A percentile compares a stretch with the other conserved stretches of the same genome.
Evolutionary conservation across 306 rosid species (phyloP).

Genomic region (Herpetospermum pedunculosum): DNA sequence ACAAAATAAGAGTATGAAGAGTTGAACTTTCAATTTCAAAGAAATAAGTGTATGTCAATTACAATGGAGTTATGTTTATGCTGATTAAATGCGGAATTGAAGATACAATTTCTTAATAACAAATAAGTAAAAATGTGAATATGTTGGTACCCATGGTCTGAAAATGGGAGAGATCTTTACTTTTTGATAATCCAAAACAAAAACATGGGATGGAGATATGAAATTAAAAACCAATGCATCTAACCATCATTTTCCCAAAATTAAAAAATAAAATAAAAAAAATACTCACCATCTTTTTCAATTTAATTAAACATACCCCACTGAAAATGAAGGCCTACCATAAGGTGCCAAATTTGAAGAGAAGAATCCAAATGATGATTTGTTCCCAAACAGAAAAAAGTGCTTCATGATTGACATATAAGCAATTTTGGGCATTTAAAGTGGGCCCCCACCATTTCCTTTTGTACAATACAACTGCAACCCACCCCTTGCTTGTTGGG

Average conservation of each 20-base stretch:
- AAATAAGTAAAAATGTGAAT: not conserved
- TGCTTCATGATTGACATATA: not conserved
- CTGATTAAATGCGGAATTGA: too few relatives aligned
- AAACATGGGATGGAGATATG: not conserved
- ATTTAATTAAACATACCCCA: not conserved
- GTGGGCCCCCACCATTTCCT: not conserved
- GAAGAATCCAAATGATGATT: not conserved
- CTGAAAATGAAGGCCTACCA: not conserved
- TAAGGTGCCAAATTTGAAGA: not conserved
- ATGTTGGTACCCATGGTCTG: not conserved
- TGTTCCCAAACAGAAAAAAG: not conserved
- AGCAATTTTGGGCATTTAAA: not conserved
- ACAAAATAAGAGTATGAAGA: too few relatives aligned
- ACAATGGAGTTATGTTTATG: too few relatives aligned
- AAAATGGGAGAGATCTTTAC: not conserved
- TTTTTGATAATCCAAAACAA: not conserved
- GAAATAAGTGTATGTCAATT: too few relatives aligned
- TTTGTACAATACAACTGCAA: not conserved
- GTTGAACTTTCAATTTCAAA: too few relatives aligned
- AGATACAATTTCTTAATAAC: not conserved
- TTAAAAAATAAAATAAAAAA: too few relatives aligned
- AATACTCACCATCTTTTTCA: not conserved
- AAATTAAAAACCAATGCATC: not conserved
- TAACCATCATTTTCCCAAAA: not conserved
- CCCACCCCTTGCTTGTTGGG: not conserved